Conservation (phyloP, 1,284 basidiomycete species). For the Cystobasidium sp. region DNA sequence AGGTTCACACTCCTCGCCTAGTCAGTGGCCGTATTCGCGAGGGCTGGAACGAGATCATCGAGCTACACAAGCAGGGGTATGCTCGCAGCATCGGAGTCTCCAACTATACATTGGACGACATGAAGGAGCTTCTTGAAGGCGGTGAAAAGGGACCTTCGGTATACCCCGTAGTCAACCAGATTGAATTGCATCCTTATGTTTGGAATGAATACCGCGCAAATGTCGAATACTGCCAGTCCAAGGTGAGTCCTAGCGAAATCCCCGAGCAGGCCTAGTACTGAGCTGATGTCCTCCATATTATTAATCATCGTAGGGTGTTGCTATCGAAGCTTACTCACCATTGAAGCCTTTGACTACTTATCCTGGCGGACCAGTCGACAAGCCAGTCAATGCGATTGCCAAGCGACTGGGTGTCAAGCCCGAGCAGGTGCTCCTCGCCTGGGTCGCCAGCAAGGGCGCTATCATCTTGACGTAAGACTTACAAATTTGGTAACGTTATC, state of each 20-base stretch:
- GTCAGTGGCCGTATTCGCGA: slow-evolving; percentile 63
- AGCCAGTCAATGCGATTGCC: slow-evolving; percentile 65
- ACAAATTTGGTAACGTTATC: too few species aligned
- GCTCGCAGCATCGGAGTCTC: slow-evolving; percentile 75
- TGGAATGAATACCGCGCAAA: slow-evolving; percentile 63
- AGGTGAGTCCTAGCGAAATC: slow-evolving; percentile 2
- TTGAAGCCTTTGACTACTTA: slow-evolving; percentile 68
- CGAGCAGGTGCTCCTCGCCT: slow-evolving; percentile 71
- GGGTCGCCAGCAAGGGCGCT: slow-evolving; percentile 70
- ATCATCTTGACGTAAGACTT: slow-evolving; percentile 72
- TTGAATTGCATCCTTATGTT: slow-evolving; percentile 70
- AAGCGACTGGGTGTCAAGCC: slow-evolving; percentile 64
- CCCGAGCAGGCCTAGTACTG: neutral
- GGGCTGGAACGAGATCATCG: slow-evolving; percentile 68
- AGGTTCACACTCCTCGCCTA: slow-evolving; percentile 43
- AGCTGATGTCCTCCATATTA: neutral
- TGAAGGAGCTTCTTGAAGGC: slow-evolving; percentile 63
- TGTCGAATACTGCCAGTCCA: slow-evolving; percentile 63
- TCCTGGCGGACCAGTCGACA: slow-evolving; percentile 71
- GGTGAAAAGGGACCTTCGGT: slow-evolving; percentile 51
- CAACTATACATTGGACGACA: slow-evolving; percentile 67
- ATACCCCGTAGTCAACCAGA: slow-evolving; percentile 73
- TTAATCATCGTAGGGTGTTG: slow-evolving; percentile 61
- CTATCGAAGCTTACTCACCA: slow-evolving; percentile 72
- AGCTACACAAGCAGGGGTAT: slow-evolving; percentile 64